phyloP scores from a whole-genome alignment of 2,329 filamentous ascomycete genomes.

The Trematosphaeria pertusa region DNA sequence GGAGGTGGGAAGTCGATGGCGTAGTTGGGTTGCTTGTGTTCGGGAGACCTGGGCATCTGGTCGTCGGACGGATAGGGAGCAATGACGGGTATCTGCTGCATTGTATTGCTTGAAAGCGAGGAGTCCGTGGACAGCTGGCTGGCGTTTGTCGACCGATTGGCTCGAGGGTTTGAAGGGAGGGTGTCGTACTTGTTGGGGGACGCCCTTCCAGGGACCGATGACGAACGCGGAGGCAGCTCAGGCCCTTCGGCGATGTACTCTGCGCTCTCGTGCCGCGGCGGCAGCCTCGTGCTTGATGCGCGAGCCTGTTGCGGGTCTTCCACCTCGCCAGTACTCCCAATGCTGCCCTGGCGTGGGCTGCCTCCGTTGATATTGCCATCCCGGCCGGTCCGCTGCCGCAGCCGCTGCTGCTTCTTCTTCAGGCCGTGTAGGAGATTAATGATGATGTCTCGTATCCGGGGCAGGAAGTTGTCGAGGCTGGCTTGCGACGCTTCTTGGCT shows the following conservation, averaged over 20 bases:
- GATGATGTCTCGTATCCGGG: slow-evolving; percentile 96
- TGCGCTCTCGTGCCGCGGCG: slow-evolving; percentile 50
- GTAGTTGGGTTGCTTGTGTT: slow-evolving; percentile 47
- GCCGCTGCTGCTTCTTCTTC: slow-evolving; percentile 94
- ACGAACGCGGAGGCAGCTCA: slow-evolving; percentile 57
- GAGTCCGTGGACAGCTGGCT: slow-evolving; percentile 55
- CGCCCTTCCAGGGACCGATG: slow-evolving; percentile 52
- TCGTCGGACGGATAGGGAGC: slow-evolving; percentile 74
- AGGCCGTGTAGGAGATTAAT: slow-evolving; percentile 95
- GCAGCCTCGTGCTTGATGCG: slow-evolving; percentile 50
- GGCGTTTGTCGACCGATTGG: slow-evolving; percentile 40
- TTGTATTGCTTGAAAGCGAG: slow-evolving; percentile 73
- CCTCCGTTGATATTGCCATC: slow-evolving; percentile 53
- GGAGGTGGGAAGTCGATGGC: slow-evolving; percentile 72
- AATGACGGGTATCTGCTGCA: slow-evolving; percentile 78
- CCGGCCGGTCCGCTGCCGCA: slow-evolving; percentile 65
- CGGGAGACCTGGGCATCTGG: slow-evolving; percentile 51
- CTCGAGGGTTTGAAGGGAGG: slow-evolving; percentile 42
- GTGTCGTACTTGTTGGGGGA: slow-evolving; percentile 54
- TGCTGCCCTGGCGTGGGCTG: slow-evolving; percentile 49
- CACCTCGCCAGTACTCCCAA: slow-evolving; percentile 37
- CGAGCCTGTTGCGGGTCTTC: slow-evolving; percentile 51
- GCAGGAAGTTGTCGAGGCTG: slow-evolving; percentile 91
- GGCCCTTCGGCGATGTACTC: slow-evolving; percentile 47
- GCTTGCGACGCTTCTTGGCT: slow-evolving; percentile 95